Conservation (phyloP, 805 yeast species). For the Candida qinlingensis region DNA sequence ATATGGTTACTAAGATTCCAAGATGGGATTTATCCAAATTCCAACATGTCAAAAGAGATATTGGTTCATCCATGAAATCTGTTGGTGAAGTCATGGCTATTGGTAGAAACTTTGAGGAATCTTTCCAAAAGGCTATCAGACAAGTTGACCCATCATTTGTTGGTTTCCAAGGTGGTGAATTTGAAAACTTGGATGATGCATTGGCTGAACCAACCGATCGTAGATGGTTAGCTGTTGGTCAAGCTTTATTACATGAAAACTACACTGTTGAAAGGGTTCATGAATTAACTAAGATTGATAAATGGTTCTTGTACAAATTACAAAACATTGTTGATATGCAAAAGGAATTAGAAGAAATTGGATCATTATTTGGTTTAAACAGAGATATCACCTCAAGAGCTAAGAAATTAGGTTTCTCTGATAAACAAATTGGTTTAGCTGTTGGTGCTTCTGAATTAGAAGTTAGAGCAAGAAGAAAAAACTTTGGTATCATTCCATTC, state of each 20-base stretch:
- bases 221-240: constrained; percentile 97
- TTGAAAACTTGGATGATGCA: constrained; percentile 71
- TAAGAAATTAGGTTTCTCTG: constrained; percentile 92
- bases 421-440: constrained; percentile 81
- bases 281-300: constrained; percentile 87
- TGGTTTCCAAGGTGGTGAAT: constrained; percentile 87
- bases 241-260: constrained; percentile 87
- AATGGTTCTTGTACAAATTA: constrained; percentile 91
- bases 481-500: constrained; percentile 78
- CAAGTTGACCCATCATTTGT: constrained; percentile 87
- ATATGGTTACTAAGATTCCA: constrained; percentile 95
- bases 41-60: constrained; percentile 88
- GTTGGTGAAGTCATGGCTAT: constrained; percentile 99
- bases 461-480: constrained; percentile 77
- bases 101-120: constrained; percentile 96
- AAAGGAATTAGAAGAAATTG: constrained; percentile 65
- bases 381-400: constrained; percentile 70
- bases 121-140: constrained; percentile 95
- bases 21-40: constrained; percentile 97
- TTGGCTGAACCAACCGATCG: constrained; percentile 88
- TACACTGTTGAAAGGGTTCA: constrained; percentile 91
- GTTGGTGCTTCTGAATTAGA: constrained; percentile 71
- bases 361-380: constrained; percentile 53
- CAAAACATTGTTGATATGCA: constrained; percentile 86
- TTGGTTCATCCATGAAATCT: constrained; percentile 96